phyloP scores from a whole-genome alignment of 2,329 filamentous ascomycete species.

The Chalara sp. region DNA sequence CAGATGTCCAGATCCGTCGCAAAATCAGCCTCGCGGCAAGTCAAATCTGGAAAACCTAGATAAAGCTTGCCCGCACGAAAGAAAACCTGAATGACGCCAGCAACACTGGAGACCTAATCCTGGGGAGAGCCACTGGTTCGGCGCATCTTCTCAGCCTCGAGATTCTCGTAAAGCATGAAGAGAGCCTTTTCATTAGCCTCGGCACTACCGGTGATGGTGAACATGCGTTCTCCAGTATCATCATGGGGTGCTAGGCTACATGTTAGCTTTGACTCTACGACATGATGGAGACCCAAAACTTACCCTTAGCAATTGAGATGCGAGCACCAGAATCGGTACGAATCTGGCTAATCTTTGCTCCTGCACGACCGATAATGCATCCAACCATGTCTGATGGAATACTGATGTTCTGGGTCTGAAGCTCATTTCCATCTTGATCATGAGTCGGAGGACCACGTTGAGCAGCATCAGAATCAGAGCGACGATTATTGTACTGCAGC shows the following conservation, averaged over 20 bases:
- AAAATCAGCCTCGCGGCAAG: constrained; percentile 55
- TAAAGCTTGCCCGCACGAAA: constrained; percentile 43
- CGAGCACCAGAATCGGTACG: constrained; percentile 92
- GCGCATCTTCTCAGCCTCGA: constrained; percentile 98
- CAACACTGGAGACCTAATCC: constrained; percentile 19
- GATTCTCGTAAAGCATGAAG: constrained; percentile 95
- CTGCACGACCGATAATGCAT: constrained; percentile 93
- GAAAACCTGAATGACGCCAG: constrained; percentile 32
- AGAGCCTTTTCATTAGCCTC: constrained; percentile 93
- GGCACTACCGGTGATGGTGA: constrained; percentile 95
- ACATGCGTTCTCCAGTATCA: constrained; percentile 97
- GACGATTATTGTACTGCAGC: constrained; percentile 65
- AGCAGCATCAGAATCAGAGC: constrained; percentile 76
- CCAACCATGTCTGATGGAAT: constrained; percentile 99
- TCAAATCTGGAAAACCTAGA: constrained; percentile 49
- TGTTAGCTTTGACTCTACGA: constrained; percentile 10
- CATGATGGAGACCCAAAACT: constrained; percentile 13
- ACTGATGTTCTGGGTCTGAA: constrained; percentile 98
- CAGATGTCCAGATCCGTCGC: constrained; percentile 35
- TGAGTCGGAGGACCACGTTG: constrained; percentile 78
- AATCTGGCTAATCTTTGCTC: constrained; percentile 98
- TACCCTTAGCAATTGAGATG: constrained; percentile 91
- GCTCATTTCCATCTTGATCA: constrained; percentile 93
- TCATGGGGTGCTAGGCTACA: constrained; percentile 68
- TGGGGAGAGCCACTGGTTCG: constrained; percentile 65